Percentiles rank a stretch among this genome's conserved stretches.
phyloP scores from a whole-genome alignment of 352 stramenopile species.

The Globisporangium viniferum region DNA sequence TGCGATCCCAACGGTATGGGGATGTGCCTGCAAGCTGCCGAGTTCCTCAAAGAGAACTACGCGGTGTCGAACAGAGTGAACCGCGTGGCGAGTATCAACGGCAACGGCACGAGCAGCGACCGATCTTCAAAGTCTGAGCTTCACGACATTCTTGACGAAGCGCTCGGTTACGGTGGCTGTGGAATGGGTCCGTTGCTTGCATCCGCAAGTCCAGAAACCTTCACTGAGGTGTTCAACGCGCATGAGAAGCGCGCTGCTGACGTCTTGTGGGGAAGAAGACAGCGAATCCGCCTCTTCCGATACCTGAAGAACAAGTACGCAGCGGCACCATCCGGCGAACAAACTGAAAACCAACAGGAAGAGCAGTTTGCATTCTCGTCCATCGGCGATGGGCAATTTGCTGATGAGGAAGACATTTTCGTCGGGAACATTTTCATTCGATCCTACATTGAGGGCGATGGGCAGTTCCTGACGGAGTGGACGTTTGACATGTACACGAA shows the following conservation, averaged over 20 bases:
- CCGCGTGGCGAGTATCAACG: constrained; percentile 1
- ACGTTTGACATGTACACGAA: constrained; percentile 65
- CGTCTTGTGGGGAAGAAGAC: constrained; percentile 64
- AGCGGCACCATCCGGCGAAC: constrained; percentile 13
- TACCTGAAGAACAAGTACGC: constrained; percentile 72
- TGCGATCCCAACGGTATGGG: constrained; percentile 77
- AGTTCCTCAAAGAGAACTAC: constrained; percentile 75
- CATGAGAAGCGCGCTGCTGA: constrained; percentile 67
- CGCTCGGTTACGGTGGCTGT: constrained; percentile 66
- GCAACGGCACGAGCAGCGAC: constrained; percentile 14
- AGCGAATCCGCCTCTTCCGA: constrained; percentile 53
- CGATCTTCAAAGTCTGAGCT: constrained; percentile 38
- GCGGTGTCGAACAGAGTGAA: constrained; percentile 7
- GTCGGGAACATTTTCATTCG: constrained; percentile 79
- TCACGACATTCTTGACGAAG: constrained; percentile 59
- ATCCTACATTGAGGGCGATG: constrained; percentile 79
- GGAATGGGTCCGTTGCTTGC: constrained; percentile 59
- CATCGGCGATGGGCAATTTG: constrained; percentile 20
- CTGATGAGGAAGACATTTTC: constrained; percentile 60
- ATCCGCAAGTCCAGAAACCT: constrained; percentile 40
- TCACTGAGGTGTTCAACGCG: constrained; percentile 71
- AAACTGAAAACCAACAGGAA: constrained; percentile 29
- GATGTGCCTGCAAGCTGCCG: constrained; percentile 64
- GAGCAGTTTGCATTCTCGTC: constrained; percentile 19
- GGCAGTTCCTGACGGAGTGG: constrained; percentile 76